Percentiles rank a stretch among this genome's conserved stretches.
These are phyloP conservation scores for Salvia miltiorrhiza DNA, from an alignment of 257 asterid species.

Conservation along the genomic window DNA sequence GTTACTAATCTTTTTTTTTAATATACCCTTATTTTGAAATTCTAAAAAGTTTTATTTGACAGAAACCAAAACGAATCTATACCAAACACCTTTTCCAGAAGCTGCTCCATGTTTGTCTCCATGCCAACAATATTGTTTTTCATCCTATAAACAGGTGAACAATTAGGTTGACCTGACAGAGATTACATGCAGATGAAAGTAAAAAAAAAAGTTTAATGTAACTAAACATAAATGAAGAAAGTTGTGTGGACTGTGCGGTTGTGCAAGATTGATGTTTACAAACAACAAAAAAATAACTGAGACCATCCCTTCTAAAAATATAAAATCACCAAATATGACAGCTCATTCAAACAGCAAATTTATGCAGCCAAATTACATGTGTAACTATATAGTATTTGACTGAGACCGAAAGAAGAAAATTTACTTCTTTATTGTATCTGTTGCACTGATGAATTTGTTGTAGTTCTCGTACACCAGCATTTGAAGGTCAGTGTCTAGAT, in stretches of 20 bases:
- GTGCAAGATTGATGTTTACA: neutral
- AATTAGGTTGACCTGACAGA: constrained; percentile 14
- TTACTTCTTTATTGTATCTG: constrained; percentile 94
- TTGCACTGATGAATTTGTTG: constrained; percentile 97
- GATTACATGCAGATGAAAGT: constrained; percentile 6
- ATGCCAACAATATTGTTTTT: constrained; percentile 92
- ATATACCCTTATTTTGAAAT: neutral
- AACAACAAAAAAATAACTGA: neutral
- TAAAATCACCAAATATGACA: neutral
- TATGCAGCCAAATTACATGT: neutral
- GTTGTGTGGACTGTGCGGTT: neutral
- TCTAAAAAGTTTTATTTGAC: constrained; percentile 9
- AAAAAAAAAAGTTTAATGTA: neutral
- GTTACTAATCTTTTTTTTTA: neutral
- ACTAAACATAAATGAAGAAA: neutral
- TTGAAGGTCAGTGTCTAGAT: constrained; percentile 97
- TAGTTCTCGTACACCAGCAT: constrained; percentile 98
- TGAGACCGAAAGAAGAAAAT: constrained; percentile 8
- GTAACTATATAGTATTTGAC: neutral
- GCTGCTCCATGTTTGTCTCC: constrained; percentile 99
- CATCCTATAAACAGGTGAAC: constrained; percentile 62
- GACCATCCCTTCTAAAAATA: neutral
- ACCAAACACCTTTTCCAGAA: constrained; percentile 89
- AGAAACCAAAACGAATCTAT: constrained; percentile 24
- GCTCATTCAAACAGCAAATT: neutral